Evolutionary conservation across 1,139 yeast genomes (phyloP), one percentile per base, ranked within the genome.

Genomic region (Nakaseomyces sp.): DNA sequence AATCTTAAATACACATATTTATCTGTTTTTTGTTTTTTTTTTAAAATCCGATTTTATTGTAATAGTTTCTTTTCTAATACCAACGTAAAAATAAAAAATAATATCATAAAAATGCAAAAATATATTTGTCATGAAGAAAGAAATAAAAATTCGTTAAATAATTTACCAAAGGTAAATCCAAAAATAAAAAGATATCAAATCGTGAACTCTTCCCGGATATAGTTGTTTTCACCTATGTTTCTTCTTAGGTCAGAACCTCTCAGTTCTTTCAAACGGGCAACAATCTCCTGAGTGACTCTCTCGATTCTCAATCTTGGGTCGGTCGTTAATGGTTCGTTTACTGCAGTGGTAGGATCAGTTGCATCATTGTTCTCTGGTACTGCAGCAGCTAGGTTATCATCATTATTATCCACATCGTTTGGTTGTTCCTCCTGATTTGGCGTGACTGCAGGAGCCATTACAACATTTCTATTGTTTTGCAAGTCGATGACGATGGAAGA

Each of bases 201-300:
- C 7, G 24, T 12, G 15, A 32, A 32, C 36, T 32, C 28, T 12
- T 35, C 38, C 12, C 38, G 26, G 6, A 35, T 18, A 36, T 52
- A 54, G 43, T 54, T 54, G 40, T 59, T 60, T 39, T 58, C 60
- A 22, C 63, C 64, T 19, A 59, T 45, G 40, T 56, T 54, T 37
- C 60, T 54, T 38, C 60, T 52, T 18, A 60, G 48, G 25, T 59
- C 60, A 18, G 47, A 47, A 22, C 51, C 49, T 35, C 60, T 49
- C 39, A 58, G 45, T 29, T 48, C 53, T 15, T 26, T 24, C 9
- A 29, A 40, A 13, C 24, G 40, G 5, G 38, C 37, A 5, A 40
- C 24, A 26, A 40, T 32, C 12, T 40, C 32, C 7, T 32, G 42
- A 16, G 42, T 40, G 15, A 40, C 10, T n/a, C 31, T 40, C 25